Evolutionary conservation across 192 early-diverging fungal genomes (phyloP).

Genomic region (Chytriomyces hyalinus): DNA sequence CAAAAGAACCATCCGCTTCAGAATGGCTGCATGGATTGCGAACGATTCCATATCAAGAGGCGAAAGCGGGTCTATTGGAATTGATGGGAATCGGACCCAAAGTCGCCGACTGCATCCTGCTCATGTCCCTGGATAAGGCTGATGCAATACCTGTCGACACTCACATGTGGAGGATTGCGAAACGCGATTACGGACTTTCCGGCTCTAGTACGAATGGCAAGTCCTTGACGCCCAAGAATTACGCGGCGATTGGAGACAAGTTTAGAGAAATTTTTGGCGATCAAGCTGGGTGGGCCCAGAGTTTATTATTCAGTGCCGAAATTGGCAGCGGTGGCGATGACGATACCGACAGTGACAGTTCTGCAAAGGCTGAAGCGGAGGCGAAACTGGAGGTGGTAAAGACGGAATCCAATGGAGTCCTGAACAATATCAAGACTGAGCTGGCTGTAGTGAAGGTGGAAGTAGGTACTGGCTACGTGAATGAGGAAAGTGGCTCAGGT

Average conservation of each 20-base stretch:
- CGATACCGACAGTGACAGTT: not conserved
- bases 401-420: not conserved
- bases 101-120: slow-evolving; percentile 94
- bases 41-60: slow-evolving; percentile 56
- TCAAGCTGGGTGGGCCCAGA: slow-evolving; percentile 42
- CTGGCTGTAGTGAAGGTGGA: not conserved
- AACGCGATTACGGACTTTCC: slow-evolving; percentile 73
- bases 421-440: not conserved
- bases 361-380: not conserved
- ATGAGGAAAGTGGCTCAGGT: not conserved
- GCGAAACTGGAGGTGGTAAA: not conserved
- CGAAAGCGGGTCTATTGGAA: slow-evolving; percentile 66
- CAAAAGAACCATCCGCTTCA: slow-evolving; percentile 55
- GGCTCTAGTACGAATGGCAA: slow-evolving; percentile 52
- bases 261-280: slow-evolving; percentile 80
- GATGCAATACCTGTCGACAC: slow-evolving; percentile 82
- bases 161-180: slow-evolving; percentile 95
- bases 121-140: slow-evolving; percentile 89
- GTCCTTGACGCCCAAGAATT: slow-evolving; percentile 68
- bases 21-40: slow-evolving; percentile 72
- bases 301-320: slow-evolving; percentile 29
- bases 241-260: slow-evolving; percentile 71
- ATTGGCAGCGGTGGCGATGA: slow-evolving; percentile 5
- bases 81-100: slow-evolving; percentile 90
- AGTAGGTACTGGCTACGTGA: not conserved